Conservation (phyloP, 2,329 filamentous ascomycete species). For the Ophiostoma ulmi region DNA sequence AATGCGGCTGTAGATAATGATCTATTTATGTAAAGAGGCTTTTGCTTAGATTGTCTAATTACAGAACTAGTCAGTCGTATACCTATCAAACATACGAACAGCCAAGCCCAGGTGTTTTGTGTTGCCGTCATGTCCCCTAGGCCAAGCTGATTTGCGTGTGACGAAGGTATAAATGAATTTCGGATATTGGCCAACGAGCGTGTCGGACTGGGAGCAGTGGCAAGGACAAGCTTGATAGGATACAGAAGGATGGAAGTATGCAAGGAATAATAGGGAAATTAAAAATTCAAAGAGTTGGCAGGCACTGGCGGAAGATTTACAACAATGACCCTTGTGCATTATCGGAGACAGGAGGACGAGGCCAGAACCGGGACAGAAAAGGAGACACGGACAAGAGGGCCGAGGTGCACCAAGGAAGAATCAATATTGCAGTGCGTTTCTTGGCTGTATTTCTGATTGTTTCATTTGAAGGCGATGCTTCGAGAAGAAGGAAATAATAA, state of each 20-base stretch:
- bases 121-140: background rate
- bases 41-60: background rate
- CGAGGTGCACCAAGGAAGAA: background rate
- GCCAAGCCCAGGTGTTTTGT: background rate
- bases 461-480: background rate
- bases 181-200: slow-evolving; percentile 4
- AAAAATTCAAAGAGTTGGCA: background rate
- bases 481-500: background rate
- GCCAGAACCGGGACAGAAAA: background rate
- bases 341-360: background rate
- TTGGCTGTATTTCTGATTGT: background rate
- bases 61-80: background rate
- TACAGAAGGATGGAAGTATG: background rate
- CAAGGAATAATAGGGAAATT: background rate
- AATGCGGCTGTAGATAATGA: background rate
- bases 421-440: background rate
- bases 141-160: background rate
- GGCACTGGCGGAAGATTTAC: too few species aligned
- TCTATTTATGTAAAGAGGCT: background rate
- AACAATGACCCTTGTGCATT: background rate
- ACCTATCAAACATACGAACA: background rate
- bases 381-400: background rate
- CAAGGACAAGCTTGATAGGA: background rate
- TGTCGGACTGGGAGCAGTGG: background rate
- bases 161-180: background rate